phyloP scores from a whole-genome alignment of 805 yeast genomes.

The Myxozyma kluyveri region DNA sequence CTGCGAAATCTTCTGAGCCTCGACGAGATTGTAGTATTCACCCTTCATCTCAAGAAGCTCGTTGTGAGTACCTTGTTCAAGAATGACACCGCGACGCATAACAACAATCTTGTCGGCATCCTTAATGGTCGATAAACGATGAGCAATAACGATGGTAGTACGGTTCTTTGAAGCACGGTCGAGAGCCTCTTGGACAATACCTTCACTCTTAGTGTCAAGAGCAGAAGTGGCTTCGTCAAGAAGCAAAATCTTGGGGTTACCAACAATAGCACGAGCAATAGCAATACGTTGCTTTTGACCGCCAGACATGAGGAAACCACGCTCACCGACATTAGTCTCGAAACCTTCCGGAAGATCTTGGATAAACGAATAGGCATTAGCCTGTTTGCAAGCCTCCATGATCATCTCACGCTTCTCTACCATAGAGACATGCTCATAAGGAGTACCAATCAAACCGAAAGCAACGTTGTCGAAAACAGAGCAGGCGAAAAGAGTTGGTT shows the following conservation, averaged over 20 bases:
- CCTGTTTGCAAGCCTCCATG: constrained; percentile 47
- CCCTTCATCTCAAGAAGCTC: constrained; percentile 34
- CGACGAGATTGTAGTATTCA: constrained; percentile 33
- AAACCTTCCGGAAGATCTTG: constrained; percentile 51
- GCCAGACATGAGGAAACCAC: constrained; percentile 60
- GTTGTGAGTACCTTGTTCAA: constrained; percentile 42
- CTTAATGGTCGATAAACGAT: constrained; percentile 50
- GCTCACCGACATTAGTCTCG: constrained; percentile 52
- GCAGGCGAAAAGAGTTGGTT: constrained; percentile 64
- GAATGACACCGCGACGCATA: constrained; percentile 45
- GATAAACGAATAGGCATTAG: constrained; percentile 54
- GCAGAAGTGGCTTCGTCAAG: constrained; percentile 71
- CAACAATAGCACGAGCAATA: constrained; percentile 57
- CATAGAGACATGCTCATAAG: constrained; percentile 37
- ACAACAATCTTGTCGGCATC: constrained; percentile 51
- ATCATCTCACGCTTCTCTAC: constrained; percentile 42
- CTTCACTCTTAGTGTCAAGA: constrained; percentile 59
- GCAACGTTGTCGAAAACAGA: constrained; percentile 75
- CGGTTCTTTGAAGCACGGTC: constrained; percentile 35
- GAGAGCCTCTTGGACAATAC: constrained; percentile 55
- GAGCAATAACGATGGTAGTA: constrained; percentile 55
- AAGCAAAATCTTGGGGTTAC: constrained; percentile 54
- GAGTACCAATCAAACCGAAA: constrained; percentile 56
- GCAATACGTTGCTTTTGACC: constrained; percentile 69
- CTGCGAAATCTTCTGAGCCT: constrained; percentile 33